Conservation (phyloP, 257 asterid species). For the Rubia yunnanensis region DNA sequence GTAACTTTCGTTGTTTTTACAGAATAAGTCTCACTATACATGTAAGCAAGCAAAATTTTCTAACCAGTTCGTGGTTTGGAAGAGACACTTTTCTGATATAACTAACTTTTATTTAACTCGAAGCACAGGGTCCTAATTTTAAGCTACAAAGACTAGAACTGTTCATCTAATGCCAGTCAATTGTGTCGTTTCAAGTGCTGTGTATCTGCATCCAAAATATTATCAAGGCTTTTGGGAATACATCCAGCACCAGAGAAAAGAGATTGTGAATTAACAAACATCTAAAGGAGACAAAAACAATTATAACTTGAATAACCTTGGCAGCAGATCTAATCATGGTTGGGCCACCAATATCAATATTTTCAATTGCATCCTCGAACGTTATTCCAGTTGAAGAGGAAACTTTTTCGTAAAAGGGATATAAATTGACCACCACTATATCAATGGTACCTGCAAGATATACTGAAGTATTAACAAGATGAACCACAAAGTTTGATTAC, state of each 20-base stretch:
- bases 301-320: conserved; percentile 37
- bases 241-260: neutral
- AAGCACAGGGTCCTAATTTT: neutral
- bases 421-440: conserved; percentile 90
- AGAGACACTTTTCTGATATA: neutral
- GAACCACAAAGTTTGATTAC: neutral
- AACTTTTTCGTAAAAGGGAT: conserved; percentile 88
- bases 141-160: too few species aligned
- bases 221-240: neutral
- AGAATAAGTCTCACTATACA: neutral
- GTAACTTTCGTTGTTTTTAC: neutral
- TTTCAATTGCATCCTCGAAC: conserved; percentile 92
- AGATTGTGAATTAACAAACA: neutral
- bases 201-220: neutral
- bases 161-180: neutral
- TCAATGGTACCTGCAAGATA: conserved; percentile 75
- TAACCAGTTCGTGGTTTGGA: neutral
- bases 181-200: too few species aligned
- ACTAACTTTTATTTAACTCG: neutral
- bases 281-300: neutral
- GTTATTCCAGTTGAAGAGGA: conserved; percentile 67
- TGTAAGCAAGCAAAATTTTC: neutral
- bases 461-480: conserved; percentile 9
- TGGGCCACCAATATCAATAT: conserved; percentile 98
- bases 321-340: conserved; percentile 99